Evolutionary conservation across 2,329 filamentous ascomycete species (phyloP), one percentile per base, ranked within the genome.

Genomic region (Stagonosporopsis tanaceti): DNA sequence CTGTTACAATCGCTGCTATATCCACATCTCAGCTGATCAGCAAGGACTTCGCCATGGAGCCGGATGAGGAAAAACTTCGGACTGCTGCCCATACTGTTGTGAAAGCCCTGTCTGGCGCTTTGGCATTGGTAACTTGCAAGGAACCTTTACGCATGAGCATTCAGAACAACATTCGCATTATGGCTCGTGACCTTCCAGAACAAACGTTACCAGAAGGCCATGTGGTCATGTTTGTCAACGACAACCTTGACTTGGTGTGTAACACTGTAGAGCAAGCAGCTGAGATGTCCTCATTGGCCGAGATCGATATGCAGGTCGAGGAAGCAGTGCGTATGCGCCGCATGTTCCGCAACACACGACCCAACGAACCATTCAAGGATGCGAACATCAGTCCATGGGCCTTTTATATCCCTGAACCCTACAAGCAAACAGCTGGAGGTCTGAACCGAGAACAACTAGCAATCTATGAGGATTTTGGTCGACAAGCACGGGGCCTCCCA

Each of bases 151-250:
- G 95, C 59, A 95, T 96, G 76, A 98, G 96, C 78, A 96, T 99
- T 77, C 96, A 91, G 51, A 99, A 98, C 78, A 96, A 98, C 73
- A 93, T 99, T 76, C 90, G 95, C n/a, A 84, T 96, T 35, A 88
- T 92, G 51, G 90, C 92, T 50, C 81, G 84, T 55, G 84, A 85
- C 47, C 79, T 86, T 38, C 84, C 83, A 2, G 84, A 87, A 50
- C 86, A 89, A 67, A 91, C 91, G 15, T 84, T 99, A 60, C 92
- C 95, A 0, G 95, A 99, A 78, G 95, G 95, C 6, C 91, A 95
- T 30, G 95, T 99, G 60, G 86, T 98, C 54, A 97, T 99, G 92
- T 98, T 96, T 77, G 94, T 99, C 60, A 99, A 98, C 75, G 94
- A 96, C 64, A 99, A 99, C 74, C 84, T 99, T 28, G 95, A 99